Conservation (phyloP, 495 filamentous ascomycete species). For the Penicillium arizonense region DNA sequence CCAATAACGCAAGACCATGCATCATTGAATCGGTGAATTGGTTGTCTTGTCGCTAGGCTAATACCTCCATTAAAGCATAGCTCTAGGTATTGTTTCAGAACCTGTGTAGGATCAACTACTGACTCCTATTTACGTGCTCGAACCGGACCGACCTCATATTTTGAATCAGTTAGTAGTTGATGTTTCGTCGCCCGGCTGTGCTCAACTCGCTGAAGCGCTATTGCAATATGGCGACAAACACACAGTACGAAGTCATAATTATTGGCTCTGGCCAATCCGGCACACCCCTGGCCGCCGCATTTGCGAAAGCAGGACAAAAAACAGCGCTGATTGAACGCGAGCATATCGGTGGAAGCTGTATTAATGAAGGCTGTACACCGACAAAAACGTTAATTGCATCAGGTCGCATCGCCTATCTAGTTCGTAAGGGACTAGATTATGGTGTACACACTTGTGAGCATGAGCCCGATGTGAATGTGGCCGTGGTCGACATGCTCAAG, state of each 20-base stretch:
- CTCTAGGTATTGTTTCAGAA: no score
- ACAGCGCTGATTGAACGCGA: slow-evolving; percentile 24
- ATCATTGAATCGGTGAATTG: not conserved
- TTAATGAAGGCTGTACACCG: slow-evolving; percentile 56
- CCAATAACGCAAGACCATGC: not conserved
- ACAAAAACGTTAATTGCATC: slow-evolving; percentile 54
- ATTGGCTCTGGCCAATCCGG: slow-evolving; percentile 40
- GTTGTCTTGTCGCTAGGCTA: not conserved
- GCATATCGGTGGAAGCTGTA: slow-evolving; percentile 50
- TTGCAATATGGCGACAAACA: slow-evolving; percentile 17
- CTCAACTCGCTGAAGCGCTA: slow-evolving; percentile 1
- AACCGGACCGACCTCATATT: not conserved
- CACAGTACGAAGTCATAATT: slow-evolving; percentile 40
- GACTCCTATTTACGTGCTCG: not conserved
- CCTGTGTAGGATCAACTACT: not conserved
- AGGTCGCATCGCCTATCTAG: slow-evolving; percentile 44
- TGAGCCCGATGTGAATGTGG: slow-evolving; percentile 7
- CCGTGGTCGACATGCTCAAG: slow-evolving; percentile 42
- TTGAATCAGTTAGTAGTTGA: slow-evolving; percentile 1
- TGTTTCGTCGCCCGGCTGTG: slow-evolving; percentile 1
- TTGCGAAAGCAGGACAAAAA: no score
- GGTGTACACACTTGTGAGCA: slow-evolving; percentile 30
- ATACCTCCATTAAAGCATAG: no score
- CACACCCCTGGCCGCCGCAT: no score
- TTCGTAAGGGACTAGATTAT: slow-evolving; percentile 39